A percentile compares a stretch with the other conserved stretches of the same genome.
Conservation (phyloP, 306 rosid genomes). For the Lupinus albus region DNA sequence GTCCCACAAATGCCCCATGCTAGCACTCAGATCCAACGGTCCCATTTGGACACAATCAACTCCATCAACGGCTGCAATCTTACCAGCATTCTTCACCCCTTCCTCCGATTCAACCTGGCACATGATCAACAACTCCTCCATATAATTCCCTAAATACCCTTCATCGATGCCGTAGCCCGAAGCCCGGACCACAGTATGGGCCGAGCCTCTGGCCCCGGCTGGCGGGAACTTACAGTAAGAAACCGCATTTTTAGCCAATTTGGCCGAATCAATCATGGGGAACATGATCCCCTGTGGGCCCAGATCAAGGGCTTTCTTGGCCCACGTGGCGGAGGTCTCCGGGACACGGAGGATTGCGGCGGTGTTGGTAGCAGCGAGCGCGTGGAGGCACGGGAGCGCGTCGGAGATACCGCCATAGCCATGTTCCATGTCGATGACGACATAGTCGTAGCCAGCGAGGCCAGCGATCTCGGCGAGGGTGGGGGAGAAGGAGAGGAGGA, state of each 20-base stretch:
- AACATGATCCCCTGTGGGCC: constrained; percentile 89
- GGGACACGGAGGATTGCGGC: constrained; percentile 75
- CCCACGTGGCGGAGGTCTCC: constrained; percentile 69
- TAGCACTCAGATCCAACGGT: constrained; percentile 83
- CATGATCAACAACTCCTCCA: constrained; percentile 70
- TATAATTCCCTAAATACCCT: constrained; percentile 64
- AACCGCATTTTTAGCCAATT: constrained; percentile 65
- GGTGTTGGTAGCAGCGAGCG: constrained; percentile 70
- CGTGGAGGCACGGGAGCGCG: constrained; percentile 67
- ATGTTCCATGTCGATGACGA: constrained; percentile 85
- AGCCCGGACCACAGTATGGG: constrained; percentile 75
- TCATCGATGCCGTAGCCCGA: constrained; percentile 73
- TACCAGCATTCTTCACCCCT: constrained; percentile 51
- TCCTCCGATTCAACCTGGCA: constrained; percentile 66
- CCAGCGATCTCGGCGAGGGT: constrained; percentile 81
- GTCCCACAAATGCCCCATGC: constrained; percentile 78
- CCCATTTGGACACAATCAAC: constrained; percentile 89
- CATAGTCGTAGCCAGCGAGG: constrained; percentile 76
- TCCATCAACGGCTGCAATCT: constrained; percentile 70
- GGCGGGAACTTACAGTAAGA: constrained; percentile 75
- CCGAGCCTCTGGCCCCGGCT: constrained; percentile 71
- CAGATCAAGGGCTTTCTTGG: constrained; percentile 82
- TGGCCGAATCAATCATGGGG: constrained; percentile 69
- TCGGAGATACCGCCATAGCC: constrained; percentile 70
- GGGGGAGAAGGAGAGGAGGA: constrained; percentile 80